These are phyloP conservation scores for Teratosphaeria pseudoeucalypti DNA, from an alignment of 2,329 filamentous ascomycete species.

Conservation along the genomic window DNA sequence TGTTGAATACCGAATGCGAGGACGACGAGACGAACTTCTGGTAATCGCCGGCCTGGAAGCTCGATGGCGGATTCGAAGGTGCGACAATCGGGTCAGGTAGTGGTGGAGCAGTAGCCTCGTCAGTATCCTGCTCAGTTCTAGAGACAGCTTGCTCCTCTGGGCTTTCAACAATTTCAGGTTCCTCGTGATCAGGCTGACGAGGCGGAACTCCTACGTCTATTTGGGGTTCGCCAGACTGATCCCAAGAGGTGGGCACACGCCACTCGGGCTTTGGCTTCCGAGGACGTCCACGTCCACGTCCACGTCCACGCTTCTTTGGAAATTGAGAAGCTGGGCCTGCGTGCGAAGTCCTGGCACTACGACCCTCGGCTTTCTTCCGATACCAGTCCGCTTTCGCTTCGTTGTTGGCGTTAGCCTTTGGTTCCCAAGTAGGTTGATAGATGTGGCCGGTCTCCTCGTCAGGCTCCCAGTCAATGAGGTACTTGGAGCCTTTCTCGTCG, in stretches of 20 bases:
- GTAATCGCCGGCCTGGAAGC: constrained; percentile 16
- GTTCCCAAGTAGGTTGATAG: constrained; percentile 45
- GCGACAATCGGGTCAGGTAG: constrained; percentile 4
- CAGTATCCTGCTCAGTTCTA: neutral
- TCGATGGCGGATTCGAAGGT: constrained; percentile 17
- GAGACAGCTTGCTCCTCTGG: constrained; percentile 1
- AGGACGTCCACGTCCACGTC: neutral
- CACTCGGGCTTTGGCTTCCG: neutral
- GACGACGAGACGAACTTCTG: constrained; percentile 7
- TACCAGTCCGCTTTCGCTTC: constrained; percentile 28
- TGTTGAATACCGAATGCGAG: neutral
- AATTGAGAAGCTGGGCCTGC: neutral
- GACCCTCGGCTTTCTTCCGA: constrained; percentile 12
- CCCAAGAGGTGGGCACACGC: neutral
- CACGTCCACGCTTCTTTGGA: neutral
- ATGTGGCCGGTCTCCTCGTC: constrained; percentile 38
- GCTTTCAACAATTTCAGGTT: constrained; percentile 18
- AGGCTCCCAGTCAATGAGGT: constrained; percentile 48
- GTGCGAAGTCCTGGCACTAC: neutral
- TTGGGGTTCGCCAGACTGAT: neutral
- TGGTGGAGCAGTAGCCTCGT: neutral
- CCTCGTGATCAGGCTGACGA: neutral
- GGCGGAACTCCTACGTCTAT: neutral
- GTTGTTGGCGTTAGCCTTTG: constrained; percentile 27
- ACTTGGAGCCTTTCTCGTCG: constrained; percentile 29